A percentile compares a stretch with the other conserved stretches of the same genome.
Conservation (phyloP, 208 protist genomes). For the Leishmania arabica region DNA sequence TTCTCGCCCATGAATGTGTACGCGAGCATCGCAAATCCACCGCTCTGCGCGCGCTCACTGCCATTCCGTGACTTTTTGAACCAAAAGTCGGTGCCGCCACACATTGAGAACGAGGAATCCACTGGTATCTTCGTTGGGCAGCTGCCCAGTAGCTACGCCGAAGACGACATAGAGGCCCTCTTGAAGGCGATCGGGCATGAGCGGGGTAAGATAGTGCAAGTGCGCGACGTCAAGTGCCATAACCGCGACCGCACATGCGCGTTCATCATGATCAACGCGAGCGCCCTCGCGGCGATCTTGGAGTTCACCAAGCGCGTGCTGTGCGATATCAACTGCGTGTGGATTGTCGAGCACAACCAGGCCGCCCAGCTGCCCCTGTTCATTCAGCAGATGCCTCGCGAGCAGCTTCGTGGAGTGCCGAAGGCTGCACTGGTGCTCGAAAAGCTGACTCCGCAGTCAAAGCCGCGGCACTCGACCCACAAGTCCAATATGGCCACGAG, state of each 20-base stretch:
- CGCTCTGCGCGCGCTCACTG: slow-evolving; percentile 47
- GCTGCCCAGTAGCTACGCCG: slow-evolving; percentile 73
- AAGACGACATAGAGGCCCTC: slow-evolving; percentile 72
- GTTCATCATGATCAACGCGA: slow-evolving; percentile 80
- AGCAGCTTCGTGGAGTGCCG: slow-evolving; percentile 68
- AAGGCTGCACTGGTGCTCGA: slow-evolving; percentile 84
- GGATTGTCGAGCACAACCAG: slow-evolving; percentile 55
- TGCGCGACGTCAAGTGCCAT: slow-evolving; percentile 82
- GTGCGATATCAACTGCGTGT: slow-evolving; percentile 82
- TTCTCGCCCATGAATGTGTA: slow-evolving; percentile 50
- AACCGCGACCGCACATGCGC: slow-evolving; percentile 81
- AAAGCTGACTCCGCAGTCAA: slow-evolving; percentile 53
- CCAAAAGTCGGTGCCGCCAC: slow-evolving; percentile 34
- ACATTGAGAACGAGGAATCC: slow-evolving; percentile 48
- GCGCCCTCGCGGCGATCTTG: slow-evolving; percentile 50
- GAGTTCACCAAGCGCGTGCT: slow-evolving; percentile 74
- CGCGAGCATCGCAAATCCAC: slow-evolving; percentile 35
- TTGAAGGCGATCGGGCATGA: slow-evolving; percentile 65
- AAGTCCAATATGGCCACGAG: background rate
- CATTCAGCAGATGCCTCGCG: slow-evolving; percentile 59
- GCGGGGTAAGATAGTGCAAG: slow-evolving; percentile 50
- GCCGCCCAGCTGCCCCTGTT: slow-evolving; percentile 45
- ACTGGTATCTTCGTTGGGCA: slow-evolving; percentile 83
- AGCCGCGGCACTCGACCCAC: slow-evolving; percentile 18
- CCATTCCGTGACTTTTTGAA: slow-evolving; percentile 58